Evolutionary conservation across 257 asterid genomes (phyloP).

Genomic region (Cinchona pubescens): DNA sequence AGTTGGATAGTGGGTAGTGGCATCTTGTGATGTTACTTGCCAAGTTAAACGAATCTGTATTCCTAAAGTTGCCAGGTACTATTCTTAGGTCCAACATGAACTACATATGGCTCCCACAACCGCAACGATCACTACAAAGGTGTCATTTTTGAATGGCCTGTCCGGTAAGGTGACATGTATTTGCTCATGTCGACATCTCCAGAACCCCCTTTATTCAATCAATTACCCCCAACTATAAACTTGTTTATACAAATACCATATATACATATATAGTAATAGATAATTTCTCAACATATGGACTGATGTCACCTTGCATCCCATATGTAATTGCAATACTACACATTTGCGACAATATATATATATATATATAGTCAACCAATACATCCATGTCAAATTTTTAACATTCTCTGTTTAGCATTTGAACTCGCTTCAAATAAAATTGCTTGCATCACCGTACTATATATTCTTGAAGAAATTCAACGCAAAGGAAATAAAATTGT

Average conservation of each 20-base stretch:
- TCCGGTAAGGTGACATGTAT: neutral
- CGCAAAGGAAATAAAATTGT: neutral
- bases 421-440: neutral
- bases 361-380: neutral
- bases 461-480: neutral
- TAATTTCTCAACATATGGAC: neutral
- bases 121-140: neutral
- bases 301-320: neutral
- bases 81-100: constrained; percentile 3
- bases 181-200: neutral
- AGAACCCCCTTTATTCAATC: neutral
- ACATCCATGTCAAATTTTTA: neutral
- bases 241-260: neutral
- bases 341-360: neutral
- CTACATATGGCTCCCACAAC: neutral
- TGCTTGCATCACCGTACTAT: neutral
- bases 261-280: no score
- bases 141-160: neutral
- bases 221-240: neutral
- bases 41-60: neutral
- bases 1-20: neutral
- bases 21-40: neutral
- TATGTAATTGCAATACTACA: neutral
- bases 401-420: neutral
- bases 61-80: constrained; percentile 1